Evolutionary conservation across 306 rosid genomes (phyloP).

Genomic region (Purshia tridentata): DNA sequence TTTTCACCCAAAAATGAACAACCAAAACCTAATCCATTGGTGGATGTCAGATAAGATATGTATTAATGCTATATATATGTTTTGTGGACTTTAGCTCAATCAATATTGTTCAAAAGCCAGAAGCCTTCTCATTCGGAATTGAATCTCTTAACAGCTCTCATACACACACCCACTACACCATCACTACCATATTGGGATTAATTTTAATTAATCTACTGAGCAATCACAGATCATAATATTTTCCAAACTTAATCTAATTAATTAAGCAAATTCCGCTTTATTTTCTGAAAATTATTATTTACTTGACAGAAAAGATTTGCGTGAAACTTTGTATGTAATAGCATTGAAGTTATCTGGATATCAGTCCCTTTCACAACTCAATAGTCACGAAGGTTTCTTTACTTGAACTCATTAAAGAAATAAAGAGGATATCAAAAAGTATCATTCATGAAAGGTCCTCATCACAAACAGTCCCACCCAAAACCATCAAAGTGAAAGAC

Average conservation of each 20-base stretch:
- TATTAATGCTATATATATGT: slow-evolving; percentile 6
- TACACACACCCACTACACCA: slow-evolving; percentile 28
- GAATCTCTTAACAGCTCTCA: slow-evolving; percentile 6
- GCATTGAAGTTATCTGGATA: background rate
- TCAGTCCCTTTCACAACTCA: background rate
- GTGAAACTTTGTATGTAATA: too few relatives aligned
- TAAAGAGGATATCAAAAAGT: background rate
- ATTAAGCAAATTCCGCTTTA: background rate
- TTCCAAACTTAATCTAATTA: background rate
- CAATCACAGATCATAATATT: background rate
- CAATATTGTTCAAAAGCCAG: background rate
- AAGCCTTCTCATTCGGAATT: background rate
- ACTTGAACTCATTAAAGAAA: background rate
- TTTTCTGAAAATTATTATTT: background rate
- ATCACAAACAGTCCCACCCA: background rate
- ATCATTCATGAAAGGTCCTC: background rate
- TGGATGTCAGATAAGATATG: slow-evolving; percentile 20
- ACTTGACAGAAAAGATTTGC: background rate
- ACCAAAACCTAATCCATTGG: slow-evolving; percentile 26
- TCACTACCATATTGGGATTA: background rate
- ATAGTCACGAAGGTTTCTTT: background rate
- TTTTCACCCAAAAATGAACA: slow-evolving; percentile 15
- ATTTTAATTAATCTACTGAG: background rate
- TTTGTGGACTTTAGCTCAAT: slow-evolving; percentile 28
- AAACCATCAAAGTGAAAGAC: background rate